Base-by-base conservation (phyloP, 148 eudicot genomes). In the Silene uniflora region DNA sequence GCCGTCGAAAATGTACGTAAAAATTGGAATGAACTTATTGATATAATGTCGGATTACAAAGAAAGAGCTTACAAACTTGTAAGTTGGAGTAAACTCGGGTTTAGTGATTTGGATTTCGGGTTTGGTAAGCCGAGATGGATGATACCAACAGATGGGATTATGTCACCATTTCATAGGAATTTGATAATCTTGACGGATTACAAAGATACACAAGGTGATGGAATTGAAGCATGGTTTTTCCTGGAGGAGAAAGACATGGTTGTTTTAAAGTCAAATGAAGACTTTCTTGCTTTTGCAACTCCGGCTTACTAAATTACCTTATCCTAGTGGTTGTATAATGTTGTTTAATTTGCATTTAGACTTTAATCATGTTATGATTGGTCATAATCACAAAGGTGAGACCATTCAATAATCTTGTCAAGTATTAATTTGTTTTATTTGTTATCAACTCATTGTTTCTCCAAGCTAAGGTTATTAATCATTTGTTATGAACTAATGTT, bases 201-300 rank as follows among this genome's bases (percentile, higher is more conserved):
- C 29, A 75, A 10, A 24, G 27, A 75, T 24, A 3, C 9, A 11
- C 10, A 18, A 64, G 77, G 27, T 11, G 24, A 18, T 65, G 77
- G 71, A 8, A 54, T 75, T 52, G 71, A 75, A 75, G 77, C 69
- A 10, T 75, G 77, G 77, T 75, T 75, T 22, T 52, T 65, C 25
- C 29, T 75, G 56, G 77, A 65, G 13, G 49, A 65, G 19, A 65
- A 49, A 12, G 61, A 75, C 1, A 75, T 75, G 71, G 5, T 65
- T 4, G n/a, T 52, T 52, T 65, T 75, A 24, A 46, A 64, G 63
- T 25, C 49, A 8, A 52, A 52, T 35, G 46, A 23, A 49, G 27
- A 65, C 12, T 75, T 75, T 24, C 71, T 75, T 52, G 14, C 49
- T 27, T 75, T 52, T 25, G 71, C 77, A 52, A 47, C 46, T 64